Evolutionary conservation across 2,329 filamentous ascomycete genomes (phyloP), one percentile per base, ranked within the genome.

Genomic region (Stagonosporopsis rhizophila): DNA sequence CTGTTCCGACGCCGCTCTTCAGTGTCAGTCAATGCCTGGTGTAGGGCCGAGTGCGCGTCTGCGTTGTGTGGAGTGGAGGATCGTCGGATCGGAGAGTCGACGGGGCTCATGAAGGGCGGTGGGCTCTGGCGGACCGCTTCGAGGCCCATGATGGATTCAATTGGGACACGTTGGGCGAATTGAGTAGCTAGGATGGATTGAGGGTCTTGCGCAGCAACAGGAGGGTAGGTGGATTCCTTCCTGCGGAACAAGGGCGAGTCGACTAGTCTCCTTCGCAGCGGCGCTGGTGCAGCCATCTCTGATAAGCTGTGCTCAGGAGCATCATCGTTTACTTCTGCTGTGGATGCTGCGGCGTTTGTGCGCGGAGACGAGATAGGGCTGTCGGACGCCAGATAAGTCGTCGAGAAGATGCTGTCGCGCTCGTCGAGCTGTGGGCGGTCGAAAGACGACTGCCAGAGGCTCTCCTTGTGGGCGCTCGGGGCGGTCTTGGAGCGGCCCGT

Each of bases 351-450:
- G 49, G 72, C 63, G 56, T 53, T 62, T 76, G 76, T 58, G 68
- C 61, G 66, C 19, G 74, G 73, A 9, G 76, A 75, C 22, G 73
- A 68, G 17, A 68, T 70, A 61, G 81, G 80, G 66, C 77, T 82
- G 59, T 82, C 81, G 50, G 81, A 79, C 56, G 79, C 77, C 1
- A 82, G 74, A 71, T 87, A 87, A 62, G 85, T 84, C 30, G 85
- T 87, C 48, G 85, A 84, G 67, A 87, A 87, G 70, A 87, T 87
- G 73, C 82, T 85, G 71, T 87, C 85, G 65, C 85, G 77, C 72
- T 87, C 85, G 23, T 83, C 85, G 60, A 87, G 77, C 74, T 84
- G 84, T 44, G 84, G 83, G 27, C 68, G 71, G 58, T 78, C 74
- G 54, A 69, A 71, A 17, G 74, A 70, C 40, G 72, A 65, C 52